Evolutionary conservation across 2,329 filamentous ascomycete genomes (phyloP).

Genomic region (Mollisia scopiformis): DNA sequence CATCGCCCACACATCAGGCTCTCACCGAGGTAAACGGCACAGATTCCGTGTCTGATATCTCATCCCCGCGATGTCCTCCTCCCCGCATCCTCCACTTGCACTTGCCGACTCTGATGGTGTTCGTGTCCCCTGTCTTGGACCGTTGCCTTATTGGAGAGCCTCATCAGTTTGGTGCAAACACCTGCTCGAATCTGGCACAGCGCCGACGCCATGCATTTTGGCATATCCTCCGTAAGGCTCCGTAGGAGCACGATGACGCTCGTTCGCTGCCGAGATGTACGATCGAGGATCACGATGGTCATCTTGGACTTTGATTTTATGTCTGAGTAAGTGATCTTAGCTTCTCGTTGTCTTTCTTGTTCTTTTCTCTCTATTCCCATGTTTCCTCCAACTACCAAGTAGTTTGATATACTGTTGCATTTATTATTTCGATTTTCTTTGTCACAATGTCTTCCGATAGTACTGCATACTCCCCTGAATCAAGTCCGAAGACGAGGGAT

Average conservation of each 20-base stretch:
- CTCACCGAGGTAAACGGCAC: background rate
- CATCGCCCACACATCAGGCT: background rate
- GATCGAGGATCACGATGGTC: background rate
- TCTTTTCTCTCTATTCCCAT: background rate
- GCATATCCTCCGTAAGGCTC: background rate
- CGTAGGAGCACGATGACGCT: slow-evolving; percentile 10
- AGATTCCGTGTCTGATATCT: background rate
- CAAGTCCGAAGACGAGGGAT: slow-evolving; percentile 15
- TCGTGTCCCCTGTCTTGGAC: background rate
- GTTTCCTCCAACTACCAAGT: background rate
- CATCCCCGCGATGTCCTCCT: background rate
- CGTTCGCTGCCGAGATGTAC: background rate
- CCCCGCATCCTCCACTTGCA: background rate
- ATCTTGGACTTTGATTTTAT: background rate
- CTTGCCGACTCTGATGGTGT: background rate
- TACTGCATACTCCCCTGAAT: slow-evolving; percentile 15
- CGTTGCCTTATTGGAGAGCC: background rate
- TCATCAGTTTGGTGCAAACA: background rate
- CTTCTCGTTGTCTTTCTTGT: too few species aligned
- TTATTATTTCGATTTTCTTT: background rate
- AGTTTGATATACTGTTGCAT: background rate
- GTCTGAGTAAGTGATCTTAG: background rate
- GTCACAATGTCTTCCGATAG: slow-evolving; percentile 7
- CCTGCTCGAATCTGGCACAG: slow-evolving; percentile 1
- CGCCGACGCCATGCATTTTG: slow-evolving; percentile 4